Evolutionary conservation across 2,329 filamentous ascomycete genomes (phyloP).

Genomic region (Colletotrichum destructivum): DNA sequence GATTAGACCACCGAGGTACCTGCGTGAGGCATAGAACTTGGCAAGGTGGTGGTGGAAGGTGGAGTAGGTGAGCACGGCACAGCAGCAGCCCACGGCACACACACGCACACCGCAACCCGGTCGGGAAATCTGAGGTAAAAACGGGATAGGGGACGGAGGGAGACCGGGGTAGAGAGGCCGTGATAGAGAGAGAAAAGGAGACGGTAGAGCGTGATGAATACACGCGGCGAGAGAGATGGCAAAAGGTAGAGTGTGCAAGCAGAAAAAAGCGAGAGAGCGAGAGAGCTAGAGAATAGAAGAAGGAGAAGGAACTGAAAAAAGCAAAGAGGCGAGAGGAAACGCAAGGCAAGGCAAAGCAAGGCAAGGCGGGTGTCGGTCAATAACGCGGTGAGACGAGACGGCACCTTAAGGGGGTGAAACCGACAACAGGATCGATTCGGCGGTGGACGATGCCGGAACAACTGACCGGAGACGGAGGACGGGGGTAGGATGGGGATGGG

Average conservation of each 20-base stretch:
- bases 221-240: no score
- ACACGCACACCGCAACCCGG: conserved; percentile 7
- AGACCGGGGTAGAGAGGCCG: neutral
- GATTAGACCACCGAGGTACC: conserved; percentile 1
- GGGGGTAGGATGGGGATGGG: neutral
- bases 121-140: neutral
- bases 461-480: conserved; percentile 26
- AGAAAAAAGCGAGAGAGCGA: neutral
- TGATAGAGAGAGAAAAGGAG: neutral
- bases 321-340: no score
- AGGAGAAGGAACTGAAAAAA: no score
- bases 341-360: neutral
- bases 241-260: neutral
- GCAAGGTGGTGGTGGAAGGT: neutral
- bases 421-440: neutral
- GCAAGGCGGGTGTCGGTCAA: conserved; percentile 28
- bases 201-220: neutral
- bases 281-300: no score
- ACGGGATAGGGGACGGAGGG: no score
- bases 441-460: neutral
- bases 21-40: neutral
- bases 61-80: conserved; percentile 8
- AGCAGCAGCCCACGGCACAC: conserved; percentile 7
- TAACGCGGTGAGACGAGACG: conserved; percentile 24
- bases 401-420: neutral